Percentiles rank a stretch among this genome's conserved stretches.
These are phyloP conservation scores for Trametes punicea DNA, from an alignment of 768 basidiomycete genomes.

Conservation along the genomic window DNA sequence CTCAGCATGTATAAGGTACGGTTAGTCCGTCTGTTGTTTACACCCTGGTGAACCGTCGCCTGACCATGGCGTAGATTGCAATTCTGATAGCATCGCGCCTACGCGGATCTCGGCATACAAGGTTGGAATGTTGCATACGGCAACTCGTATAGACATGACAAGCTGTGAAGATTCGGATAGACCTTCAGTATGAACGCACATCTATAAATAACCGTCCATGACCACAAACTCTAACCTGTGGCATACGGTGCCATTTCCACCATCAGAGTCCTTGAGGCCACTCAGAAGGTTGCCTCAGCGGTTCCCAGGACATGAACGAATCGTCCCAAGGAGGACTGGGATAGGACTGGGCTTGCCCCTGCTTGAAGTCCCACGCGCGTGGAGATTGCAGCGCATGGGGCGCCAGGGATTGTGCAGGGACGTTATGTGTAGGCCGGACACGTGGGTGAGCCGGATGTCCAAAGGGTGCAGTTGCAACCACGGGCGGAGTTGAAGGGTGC, in stretches of 20 bases:
- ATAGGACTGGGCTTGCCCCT: slow-evolving; percentile 26
- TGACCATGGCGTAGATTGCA: slow-evolving; percentile 14
- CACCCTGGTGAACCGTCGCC: not conserved
- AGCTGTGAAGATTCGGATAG: not conserved
- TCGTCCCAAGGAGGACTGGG: slow-evolving; percentile 45
- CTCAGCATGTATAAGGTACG: too few species aligned
- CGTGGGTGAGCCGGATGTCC: slow-evolving; percentile 4
- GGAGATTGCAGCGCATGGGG: slow-evolving; percentile 10
- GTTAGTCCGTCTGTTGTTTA: too few species aligned
- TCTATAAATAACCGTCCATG: slow-evolving; percentile 10
- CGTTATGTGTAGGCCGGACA: slow-evolving; percentile 1
- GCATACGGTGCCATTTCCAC: not conserved
- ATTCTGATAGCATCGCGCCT: slow-evolving; percentile 18
- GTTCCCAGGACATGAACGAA: slow-evolving; percentile 63
- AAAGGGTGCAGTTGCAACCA: not conserved
- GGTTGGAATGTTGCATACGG: not conserved
- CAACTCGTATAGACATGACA: not conserved
- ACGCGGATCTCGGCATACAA: slow-evolving; percentile 11
- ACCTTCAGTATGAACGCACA: not conserved
- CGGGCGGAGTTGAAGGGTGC: slow-evolving; percentile 7
- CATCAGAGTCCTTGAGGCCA: slow-evolving; percentile 8
- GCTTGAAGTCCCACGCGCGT: slow-evolving; percentile 23
- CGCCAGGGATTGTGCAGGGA: slow-evolving; percentile 20
- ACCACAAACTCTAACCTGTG: not conserved
- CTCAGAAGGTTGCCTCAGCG: slow-evolving; percentile 34